Evolutionary conservation across 208 protist species (phyloP), one percentile per base, ranked within the genome.

Genomic region (Spongospora subterranea): DNA sequence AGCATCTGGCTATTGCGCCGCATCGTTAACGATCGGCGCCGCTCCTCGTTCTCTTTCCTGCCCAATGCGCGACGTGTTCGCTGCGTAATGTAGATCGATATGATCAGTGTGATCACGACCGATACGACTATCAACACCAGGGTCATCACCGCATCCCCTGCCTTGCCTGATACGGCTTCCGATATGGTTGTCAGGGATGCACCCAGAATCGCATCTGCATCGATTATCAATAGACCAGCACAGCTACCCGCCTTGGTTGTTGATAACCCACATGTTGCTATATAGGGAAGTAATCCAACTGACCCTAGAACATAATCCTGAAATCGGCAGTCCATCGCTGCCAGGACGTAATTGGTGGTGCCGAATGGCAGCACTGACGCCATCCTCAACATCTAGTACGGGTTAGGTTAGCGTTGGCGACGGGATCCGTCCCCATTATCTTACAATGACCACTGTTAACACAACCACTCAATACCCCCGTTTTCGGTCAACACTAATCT

Each of bases 11-110:
- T 82, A 43, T 82, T 82, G 6, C 71, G 71, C 17, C 71, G 71
- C 6, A 82, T 82, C n/a, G 71, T 82, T 13, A 82, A 6, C n/a
- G 71, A 82, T 82, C 71, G 71, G 71, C 71, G 71, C n/a, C 71
- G 71, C n/a, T 82, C 71, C n/a, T 82, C 17, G 71, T 82, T 82
- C n/a, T 82, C 71, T 6, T 40, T 6, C 71, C n/a, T 82, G 6
- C 71, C 71, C 17, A 82, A n/a, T 20, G 71, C 71, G 6, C 71
- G n/a, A 20, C 71, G 6, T 6, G 71, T 82, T n/a, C 71, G n/a
- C 13, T 40, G 6, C 71, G 71, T 40, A 20, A 82, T 82, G 71
- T 82, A 82, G 35, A 82, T 35, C n/a, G 71, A 82, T 20, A 43
- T 82, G 11, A 35, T n/a, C n/a, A 82, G n/a, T 43, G 71, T 82